Conservation (phyloP, 306 rosid species). For the Glycine latifolia region DNA sequence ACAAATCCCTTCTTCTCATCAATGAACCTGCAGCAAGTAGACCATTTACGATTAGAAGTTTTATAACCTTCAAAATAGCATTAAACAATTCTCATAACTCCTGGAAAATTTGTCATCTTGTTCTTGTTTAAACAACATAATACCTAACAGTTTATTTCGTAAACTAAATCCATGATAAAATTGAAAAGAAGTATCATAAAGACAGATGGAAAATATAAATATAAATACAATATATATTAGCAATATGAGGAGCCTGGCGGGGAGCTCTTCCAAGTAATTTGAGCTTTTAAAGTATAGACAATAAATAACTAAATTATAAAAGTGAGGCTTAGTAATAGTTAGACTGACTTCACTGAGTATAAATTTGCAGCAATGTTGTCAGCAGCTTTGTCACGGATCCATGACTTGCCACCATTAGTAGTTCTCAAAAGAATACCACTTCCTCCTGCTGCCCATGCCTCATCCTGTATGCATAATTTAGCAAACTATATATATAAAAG, state of each 20-base stretch:
- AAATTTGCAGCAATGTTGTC: slow-evolving; percentile 97
- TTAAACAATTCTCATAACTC: slow-evolving; percentile 18
- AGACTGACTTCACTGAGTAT: slow-evolving; percentile 91
- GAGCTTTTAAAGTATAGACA: slow-evolving; percentile 29
- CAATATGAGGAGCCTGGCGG: slow-evolving; percentile 10
- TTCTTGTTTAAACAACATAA: slow-evolving; percentile 34
- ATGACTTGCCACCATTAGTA: slow-evolving; percentile 91
- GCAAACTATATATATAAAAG: slow-evolving; percentile 22
- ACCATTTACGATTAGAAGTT: slow-evolving; percentile 2
- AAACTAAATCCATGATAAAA: slow-evolving; percentile 15
- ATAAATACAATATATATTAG: slow-evolving; percentile 4
- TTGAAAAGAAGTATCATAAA: slow-evolving; percentile 3
- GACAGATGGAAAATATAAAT: slow-evolving; percentile 3
- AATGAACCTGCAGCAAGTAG: slow-evolving; percentile 68
- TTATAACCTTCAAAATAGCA: slow-evolving; percentile 29
- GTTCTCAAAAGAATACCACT: slow-evolving; percentile 91
- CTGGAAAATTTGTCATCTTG: slow-evolving; percentile 8
- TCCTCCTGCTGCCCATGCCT: slow-evolving; percentile 99
- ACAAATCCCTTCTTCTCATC: slow-evolving; percentile 89
- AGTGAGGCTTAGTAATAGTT: slow-evolving; percentile 27
- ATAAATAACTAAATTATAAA: slow-evolving; percentile 21
- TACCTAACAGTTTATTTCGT: slow-evolving; percentile 2
- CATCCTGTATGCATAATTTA: slow-evolving; percentile 65
- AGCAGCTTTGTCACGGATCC: slow-evolving; percentile 97
- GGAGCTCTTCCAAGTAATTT: slow-evolving; percentile 3